Conservation (phyloP, 228 moss, liverwort and hornwort genomes). For the Sphagnum magellanicum region DNA sequence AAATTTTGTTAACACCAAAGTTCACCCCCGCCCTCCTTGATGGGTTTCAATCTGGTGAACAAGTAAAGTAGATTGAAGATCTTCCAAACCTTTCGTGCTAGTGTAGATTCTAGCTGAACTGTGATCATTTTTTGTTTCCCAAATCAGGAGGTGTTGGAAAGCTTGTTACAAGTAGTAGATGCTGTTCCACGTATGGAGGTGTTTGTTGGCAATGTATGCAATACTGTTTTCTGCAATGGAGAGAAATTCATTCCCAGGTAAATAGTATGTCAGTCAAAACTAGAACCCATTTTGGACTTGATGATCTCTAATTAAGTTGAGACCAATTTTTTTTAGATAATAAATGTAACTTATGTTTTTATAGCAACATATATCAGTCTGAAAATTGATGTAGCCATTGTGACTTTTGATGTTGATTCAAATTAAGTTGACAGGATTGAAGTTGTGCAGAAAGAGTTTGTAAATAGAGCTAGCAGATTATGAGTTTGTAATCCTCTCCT, state of each 20-base stretch:
- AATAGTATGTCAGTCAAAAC: not conserved
- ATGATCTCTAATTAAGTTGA: not conserved
- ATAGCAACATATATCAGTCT: not conserved
- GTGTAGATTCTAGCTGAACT: not conserved
- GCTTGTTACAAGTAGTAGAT: conserved; percentile 69
- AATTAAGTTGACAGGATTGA: too few relatives aligned
- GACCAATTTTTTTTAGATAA: not conserved
- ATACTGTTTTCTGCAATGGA: conserved; percentile 68
- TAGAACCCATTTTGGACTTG: not conserved
- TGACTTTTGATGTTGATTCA: too few relatives aligned
- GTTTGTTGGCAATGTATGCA: conserved; percentile 79
- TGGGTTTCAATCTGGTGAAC: not conserved
- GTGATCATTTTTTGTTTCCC: not conserved
- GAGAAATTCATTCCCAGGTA: conserved; percentile 50
- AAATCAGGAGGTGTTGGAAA: conserved; percentile 74
- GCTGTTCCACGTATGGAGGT: conserved; percentile 88
- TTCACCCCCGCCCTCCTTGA: not conserved
- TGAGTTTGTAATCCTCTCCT: too few relatives aligned
- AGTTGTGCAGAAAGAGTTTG: too few relatives aligned
- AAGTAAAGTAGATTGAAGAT: not conserved
- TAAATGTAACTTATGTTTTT: not conserved
- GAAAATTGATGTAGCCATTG: too few relatives aligned
- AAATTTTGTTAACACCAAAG: too few relatives aligned
- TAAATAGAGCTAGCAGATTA: too few relatives aligned
- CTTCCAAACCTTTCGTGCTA: not conserved